phyloP scores from a whole-genome alignment of 2,329 filamentous ascomycete genomes.

The Trichoderma atrobrunneum region DNA sequence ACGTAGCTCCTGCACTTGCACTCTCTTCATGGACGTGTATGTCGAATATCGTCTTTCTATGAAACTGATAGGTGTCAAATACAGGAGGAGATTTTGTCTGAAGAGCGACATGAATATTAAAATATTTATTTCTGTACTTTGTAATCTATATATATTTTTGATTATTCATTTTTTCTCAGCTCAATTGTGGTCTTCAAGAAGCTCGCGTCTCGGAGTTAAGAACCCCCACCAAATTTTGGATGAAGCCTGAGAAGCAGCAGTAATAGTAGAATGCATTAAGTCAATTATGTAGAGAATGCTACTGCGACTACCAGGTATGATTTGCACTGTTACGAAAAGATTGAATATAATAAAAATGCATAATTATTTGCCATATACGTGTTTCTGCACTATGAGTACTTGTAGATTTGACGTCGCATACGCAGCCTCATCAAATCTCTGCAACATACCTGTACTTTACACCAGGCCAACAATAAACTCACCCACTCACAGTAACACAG shows the following conservation, averaged over 20 bases:
- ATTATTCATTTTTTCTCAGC: neutral
- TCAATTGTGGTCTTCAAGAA: neutral
- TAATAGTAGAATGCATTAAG: neutral
- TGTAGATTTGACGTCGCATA: neutral
- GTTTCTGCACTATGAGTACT: neutral
- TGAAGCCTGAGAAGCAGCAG: neutral
- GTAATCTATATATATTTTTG: neutral
- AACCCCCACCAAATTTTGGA: neutral
- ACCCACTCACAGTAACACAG: neutral
- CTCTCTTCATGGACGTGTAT: neutral
- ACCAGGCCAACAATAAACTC: neutral
- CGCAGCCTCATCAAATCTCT: neutral
- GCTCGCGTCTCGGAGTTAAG: conserved; percentile 3
- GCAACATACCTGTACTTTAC: neutral
- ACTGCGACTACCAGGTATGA: neutral
- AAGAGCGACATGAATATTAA: neutral
- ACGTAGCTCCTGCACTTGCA: neutral
- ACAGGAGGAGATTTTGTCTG: neutral
- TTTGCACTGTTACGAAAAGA: neutral
- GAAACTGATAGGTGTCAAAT: neutral
- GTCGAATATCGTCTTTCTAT: neutral
- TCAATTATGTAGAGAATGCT: rapidly evolving
- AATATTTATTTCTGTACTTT: neutral
- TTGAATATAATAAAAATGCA: neutral
- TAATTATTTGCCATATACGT: neutral